These are phyloP conservation scores for Breynia disticha DNA, from an alignment of 441 rosid species.

Conservation along the genomic window DNA sequence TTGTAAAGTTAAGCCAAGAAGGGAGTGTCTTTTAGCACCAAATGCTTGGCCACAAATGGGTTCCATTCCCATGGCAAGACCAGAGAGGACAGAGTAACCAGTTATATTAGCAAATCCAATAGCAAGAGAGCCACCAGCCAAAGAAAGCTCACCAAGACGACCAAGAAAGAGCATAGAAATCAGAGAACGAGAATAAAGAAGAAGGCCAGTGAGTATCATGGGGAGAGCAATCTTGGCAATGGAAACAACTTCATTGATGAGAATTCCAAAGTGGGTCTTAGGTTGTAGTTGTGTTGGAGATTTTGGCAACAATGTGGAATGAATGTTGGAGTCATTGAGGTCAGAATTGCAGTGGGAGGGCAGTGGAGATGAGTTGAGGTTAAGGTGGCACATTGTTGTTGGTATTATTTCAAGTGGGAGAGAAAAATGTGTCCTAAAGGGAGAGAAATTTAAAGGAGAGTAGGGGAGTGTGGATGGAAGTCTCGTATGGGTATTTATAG, in stretches of 20 bases:
- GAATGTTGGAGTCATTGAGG: constrained; percentile 11
- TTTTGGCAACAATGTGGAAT: constrained; percentile 24
- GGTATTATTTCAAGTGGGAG: too few species aligned
- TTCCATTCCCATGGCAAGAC: constrained; percentile 88
- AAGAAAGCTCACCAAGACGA: constrained; percentile 52
- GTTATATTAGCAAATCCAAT: constrained; percentile 81
- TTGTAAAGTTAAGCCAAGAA: constrained; percentile 55
- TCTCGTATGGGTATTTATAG: constrained; percentile 21
- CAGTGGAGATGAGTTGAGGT: constrained; percentile 11
- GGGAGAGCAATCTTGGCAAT: constrained; percentile 56
- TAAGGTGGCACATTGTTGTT: constrained; percentile 32
- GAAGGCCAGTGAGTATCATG: constrained; percentile 58
- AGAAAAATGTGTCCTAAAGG: neutral
- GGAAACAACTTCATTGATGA: constrained; percentile 39
- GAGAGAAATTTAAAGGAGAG: constrained; percentile 2
- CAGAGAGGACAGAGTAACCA: constrained; percentile 81
- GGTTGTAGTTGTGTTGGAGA: constrained; percentile 14
- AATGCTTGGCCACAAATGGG: constrained; percentile 84
- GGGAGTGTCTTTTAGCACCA: constrained; percentile 53
- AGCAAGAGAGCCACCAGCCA: constrained; percentile 88
- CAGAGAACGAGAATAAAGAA: constrained; percentile 85
- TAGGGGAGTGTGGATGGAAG: neutral
- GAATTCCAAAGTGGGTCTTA: constrained; percentile 18
- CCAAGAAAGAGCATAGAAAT: constrained; percentile 77
- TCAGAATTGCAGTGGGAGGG: constrained; percentile 14